phyloP scores from a whole-genome alignment of 202 grass and related monocot species.

The Musa balbisiana region DNA sequence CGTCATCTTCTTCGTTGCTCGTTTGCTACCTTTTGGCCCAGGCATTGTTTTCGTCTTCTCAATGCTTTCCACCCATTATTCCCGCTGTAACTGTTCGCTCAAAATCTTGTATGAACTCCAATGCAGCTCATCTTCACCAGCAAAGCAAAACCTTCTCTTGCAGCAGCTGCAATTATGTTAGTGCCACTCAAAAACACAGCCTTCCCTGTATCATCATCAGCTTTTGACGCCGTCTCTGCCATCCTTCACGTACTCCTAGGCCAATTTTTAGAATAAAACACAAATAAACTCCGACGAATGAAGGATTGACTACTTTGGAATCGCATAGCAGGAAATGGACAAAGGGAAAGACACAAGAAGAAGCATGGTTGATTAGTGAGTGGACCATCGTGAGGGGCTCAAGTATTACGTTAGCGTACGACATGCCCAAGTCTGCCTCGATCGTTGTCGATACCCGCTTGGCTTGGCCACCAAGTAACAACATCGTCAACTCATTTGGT shows the following conservation, averaged over 20 bases:
- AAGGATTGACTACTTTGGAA: too few species aligned
- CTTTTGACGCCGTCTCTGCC: constrained; percentile 47
- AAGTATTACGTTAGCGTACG: too few species aligned
- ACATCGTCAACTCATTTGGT: too few species aligned
- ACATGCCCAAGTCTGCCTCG: too few species aligned
- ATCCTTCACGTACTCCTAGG: constrained; percentile 53
- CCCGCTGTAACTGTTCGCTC: constrained; percentile 41
- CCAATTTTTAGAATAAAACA: constrained; percentile 41
- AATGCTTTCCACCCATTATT: constrained; percentile 52
- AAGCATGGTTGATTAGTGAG: too few species aligned
- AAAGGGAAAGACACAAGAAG: too few species aligned
- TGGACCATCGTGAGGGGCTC: too few species aligned
- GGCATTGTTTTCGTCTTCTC: constrained; percentile 51
- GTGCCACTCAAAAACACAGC: constrained; percentile 63
- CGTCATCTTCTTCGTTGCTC: constrained; percentile 87
- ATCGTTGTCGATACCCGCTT: too few species aligned
- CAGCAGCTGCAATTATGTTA: constrained; percentile 65
- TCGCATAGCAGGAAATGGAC: too few species aligned
- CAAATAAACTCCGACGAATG: too few species aligned
- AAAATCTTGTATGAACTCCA: constrained; percentile 81
- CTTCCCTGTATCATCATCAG: constrained; percentile 61
- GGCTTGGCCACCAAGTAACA: too few species aligned
- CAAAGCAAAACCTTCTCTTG: constrained; percentile 55
- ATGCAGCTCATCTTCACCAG: constrained; percentile 50
- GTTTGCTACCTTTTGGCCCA: constrained; percentile 39